phyloP scores from a whole-genome alignment of 1,139 yeast species.

The Blastobotrys malaysiensis region DNA sequence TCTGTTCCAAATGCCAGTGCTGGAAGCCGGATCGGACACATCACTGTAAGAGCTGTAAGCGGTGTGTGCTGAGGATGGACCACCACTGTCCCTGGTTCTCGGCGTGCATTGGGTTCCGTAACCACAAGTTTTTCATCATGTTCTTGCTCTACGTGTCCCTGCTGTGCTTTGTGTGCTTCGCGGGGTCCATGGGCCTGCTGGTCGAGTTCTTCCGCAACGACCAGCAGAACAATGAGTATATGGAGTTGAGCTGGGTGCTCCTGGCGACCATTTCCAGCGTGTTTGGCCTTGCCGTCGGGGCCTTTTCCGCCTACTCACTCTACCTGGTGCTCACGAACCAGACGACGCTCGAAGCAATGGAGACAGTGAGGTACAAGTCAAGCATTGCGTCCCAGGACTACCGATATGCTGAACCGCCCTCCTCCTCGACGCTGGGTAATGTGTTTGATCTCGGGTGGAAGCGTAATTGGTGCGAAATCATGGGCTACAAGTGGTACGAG shows the following conservation, averaged over 20 bases:
- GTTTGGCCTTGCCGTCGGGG: constrained; percentile 55
- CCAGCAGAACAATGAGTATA: constrained; percentile 28
- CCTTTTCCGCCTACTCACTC: constrained; percentile 56
- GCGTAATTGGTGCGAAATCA: constrained; percentile 58
- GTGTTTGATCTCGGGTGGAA: constrained; percentile 66
- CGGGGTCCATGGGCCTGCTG: constrained; percentile 40
- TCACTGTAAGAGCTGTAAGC: constrained; percentile 37
- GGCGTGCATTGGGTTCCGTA: constrained; percentile 74
- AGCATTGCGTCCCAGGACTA: constrained; percentile 39
- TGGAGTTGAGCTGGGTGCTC: constrained; percentile 58
- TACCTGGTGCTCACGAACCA: constrained; percentile 55
- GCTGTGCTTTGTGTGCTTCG: constrained; percentile 42
- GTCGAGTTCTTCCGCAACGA: constrained; percentile 48
- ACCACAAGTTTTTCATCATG: constrained; percentile 76
- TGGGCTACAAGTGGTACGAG: constrained; percentile 61
- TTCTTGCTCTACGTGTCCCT: constrained; percentile 55
- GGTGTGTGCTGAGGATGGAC: constrained; percentile 41
- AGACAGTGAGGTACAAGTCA: constrained; percentile 48
- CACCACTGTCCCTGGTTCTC: constrained; percentile 99
- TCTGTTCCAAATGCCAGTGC: constrained; percentile 65
- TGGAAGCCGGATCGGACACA: constrained; percentile 88
- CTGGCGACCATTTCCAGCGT: constrained; percentile 55
- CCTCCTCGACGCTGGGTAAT: constrained; percentile 47
- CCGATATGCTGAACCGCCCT: constrained; percentile 38
- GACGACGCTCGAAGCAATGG: constrained; percentile 82